A percentile compares a stretch with the other conserved stretches of the same genome.
Conservation (phyloP, 768 basidiomycete species). For the Leccinum incarnatum region DNA sequence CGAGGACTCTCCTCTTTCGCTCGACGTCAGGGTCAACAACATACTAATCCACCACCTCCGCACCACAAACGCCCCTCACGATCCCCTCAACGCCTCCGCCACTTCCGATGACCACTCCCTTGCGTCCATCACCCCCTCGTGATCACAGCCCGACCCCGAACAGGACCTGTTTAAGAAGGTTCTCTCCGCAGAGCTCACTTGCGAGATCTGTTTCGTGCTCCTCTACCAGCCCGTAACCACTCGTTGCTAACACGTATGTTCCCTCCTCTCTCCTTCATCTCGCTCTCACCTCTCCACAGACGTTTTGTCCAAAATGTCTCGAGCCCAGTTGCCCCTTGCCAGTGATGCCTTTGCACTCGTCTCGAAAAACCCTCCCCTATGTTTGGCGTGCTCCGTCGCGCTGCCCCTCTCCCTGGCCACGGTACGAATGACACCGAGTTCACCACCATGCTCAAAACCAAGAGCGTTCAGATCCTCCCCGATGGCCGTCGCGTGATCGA, state of each 20-base stretch:
- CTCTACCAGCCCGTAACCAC: slow-evolving; percentile 88
- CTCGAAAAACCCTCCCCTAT: slow-evolving; percentile 71
- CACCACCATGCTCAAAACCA: slow-evolving; percentile 93
- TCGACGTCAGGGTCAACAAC: slow-evolving; percentile 61
- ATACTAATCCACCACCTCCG: slow-evolving; percentile 43
- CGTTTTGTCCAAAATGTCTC: slow-evolving; percentile 88
- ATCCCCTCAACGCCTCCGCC: slow-evolving; percentile 10
- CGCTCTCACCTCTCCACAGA: slow-evolving; percentile 43
- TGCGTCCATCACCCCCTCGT: slow-evolving; percentile 23
- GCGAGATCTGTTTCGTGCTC: slow-evolving; percentile 87
- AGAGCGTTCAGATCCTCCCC: slow-evolving; percentile 77
- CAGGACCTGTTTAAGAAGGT: slow-evolving; percentile 53
- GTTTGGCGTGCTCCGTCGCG: slow-evolving; percentile 76
- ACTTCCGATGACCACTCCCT: slow-evolving; percentile 30
- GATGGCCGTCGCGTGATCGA: slow-evolving; percentile 90
- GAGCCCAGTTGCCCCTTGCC: slow-evolving; percentile 82
- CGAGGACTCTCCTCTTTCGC: not conserved
- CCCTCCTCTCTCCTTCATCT: slow-evolving; percentile 3
- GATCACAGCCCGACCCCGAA: slow-evolving; percentile 25
- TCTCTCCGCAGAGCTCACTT: slow-evolving; percentile 67
- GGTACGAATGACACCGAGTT: slow-evolving; percentile 45
- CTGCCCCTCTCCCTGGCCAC: slow-evolving; percentile 26
- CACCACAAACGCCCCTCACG: slow-evolving; percentile 12
- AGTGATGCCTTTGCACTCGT: slow-evolving; percentile 90
- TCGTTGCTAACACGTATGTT: slow-evolving; percentile 88